Evolutionary conservation across 108 stramenopile species (phyloP), one percentile per base, ranked within the genome.

Genomic region (Nitzschia palea): DNA sequence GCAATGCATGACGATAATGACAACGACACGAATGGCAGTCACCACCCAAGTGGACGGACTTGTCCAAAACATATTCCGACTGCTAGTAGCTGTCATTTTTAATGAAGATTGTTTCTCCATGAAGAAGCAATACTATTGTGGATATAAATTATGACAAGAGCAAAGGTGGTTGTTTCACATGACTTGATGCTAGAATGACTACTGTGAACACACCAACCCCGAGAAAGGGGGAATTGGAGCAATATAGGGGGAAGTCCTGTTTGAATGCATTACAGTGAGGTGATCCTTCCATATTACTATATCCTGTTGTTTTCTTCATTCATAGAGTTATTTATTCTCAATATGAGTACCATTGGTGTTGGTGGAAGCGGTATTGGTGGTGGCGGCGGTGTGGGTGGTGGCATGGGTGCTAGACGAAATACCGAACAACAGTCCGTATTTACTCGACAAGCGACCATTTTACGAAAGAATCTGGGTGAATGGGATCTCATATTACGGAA

Each of bases 401-500:
- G 29, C 55, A 55, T 29, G 31, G 29, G 55, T 55, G 50, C 20
- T 6, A 30, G 58, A 40, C 20, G 58, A 35, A 59, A 62, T 28
- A 62, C 43, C 25, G 44, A 47, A 44, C 79, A 86, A 52, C 85
- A 88, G 67, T 71, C 73, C 9, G 29, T 74, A 6, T 90, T 81
- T 66, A 68, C 86, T 2, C 80, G 92, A 8, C 89, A 90, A 59
- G 87, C 87, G 12, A 75, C 77, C 9, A 89, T 94, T 61, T 60
- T 94, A 20, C 80, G 92, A 26, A 86, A 82, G 65, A 94, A 94
- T 73, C 44, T 94, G 32, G 65, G 64, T 26, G 86, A 88, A 63
- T 94, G 92, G 89, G 92, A 94, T 69, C 59, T 44, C 29, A 82
- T 78, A 64, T 62, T 94, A 14, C 73, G 74, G 29, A 76, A 81